A percentile compares a stretch with the other conserved stretches of the same genome.
Conservation (phyloP, 495 filamentous ascomycete genomes). For the Rostrohypoxylon terebratum region DNA sequence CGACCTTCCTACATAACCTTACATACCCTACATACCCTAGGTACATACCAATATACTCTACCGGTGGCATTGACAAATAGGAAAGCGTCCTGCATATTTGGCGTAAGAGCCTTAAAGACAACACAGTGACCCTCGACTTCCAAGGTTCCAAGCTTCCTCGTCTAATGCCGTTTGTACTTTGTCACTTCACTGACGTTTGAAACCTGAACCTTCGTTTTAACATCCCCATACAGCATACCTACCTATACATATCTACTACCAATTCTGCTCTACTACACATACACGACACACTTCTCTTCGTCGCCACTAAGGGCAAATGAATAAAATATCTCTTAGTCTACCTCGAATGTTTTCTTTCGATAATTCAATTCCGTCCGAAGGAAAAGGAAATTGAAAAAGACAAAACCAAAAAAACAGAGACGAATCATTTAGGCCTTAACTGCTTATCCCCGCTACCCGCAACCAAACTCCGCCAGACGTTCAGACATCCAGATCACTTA, state of each 20-base stretch:
- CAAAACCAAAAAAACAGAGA: conserved; percentile 4
- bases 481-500: conserved; percentile 12
- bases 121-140: conserved; percentile 30
- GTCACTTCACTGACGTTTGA: conserved; percentile 24
- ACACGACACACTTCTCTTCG: neutral
- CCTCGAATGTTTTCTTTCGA: conserved; percentile 20
- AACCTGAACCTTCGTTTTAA: conserved; percentile 24
- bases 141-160: neutral
- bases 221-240: neutral
- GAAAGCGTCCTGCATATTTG: conserved; percentile 36
- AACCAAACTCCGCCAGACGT: conserved; percentile 34
- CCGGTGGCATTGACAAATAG: conserved; percentile 44
- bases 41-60: conserved; percentile 26
- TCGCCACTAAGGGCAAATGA: conserved; percentile 5
- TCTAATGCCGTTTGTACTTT: conserved; percentile 18
- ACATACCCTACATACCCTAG: neutral
- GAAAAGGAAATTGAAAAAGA: too few species aligned
- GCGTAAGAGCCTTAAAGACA: conserved; percentile 45
- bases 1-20: neutral
- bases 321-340: conserved; percentile 24
- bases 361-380: conserved; percentile 11
- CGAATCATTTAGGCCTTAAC: conserved; percentile 30
- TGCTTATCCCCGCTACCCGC: conserved; percentile 30
- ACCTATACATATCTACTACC: too few species aligned
- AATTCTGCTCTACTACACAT: too few species aligned